Evolutionary conservation across 345 rosid species (phyloP).

Genomic region (Hypericum androsaemum): DNA sequence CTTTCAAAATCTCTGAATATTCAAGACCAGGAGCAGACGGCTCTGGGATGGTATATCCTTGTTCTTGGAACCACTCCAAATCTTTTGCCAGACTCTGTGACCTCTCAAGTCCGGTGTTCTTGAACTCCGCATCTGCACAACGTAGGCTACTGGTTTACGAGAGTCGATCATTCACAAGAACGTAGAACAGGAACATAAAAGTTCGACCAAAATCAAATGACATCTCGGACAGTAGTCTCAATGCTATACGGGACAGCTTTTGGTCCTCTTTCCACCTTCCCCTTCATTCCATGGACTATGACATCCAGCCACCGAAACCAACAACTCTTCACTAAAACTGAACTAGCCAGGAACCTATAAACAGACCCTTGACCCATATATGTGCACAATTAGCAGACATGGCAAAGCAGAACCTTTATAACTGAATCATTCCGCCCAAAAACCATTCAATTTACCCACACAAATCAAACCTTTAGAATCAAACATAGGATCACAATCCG

Average conservation of each 20-base stretch:
- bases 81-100: constrained; percentile 55
- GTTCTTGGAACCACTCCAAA: constrained; percentile 83
- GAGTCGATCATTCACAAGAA: neutral
- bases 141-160: neutral
- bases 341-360: too few species aligned
- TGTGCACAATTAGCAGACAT: neutral
- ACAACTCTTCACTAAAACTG: too few species aligned
- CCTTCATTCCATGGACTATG: too few species aligned
- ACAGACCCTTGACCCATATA: too few species aligned
- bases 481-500: neutral
- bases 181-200: too few species aligned
- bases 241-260: too few species aligned
- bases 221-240: too few species aligned
- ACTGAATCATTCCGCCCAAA: neutral
- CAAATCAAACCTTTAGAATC: neutral
- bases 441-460: neutral
- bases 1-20: constrained; percentile 52
- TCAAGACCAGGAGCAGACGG: constrained; percentile 66
- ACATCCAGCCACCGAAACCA: too few species aligned
- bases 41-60: constrained; percentile 73
- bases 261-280: too few species aligned
- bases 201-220: too few species aligned
- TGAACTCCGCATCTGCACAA: constrained; percentile 66
- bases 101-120: constrained; percentile 78
- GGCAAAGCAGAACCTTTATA: neutral